Percentiles rank a stretch among this genome's conserved stretches.
These are phyloP conservation scores for Asterophora lycoperdoides DNA, from an alignment of 768 basidiomycete genomes.

Conservation along the genomic window DNA sequence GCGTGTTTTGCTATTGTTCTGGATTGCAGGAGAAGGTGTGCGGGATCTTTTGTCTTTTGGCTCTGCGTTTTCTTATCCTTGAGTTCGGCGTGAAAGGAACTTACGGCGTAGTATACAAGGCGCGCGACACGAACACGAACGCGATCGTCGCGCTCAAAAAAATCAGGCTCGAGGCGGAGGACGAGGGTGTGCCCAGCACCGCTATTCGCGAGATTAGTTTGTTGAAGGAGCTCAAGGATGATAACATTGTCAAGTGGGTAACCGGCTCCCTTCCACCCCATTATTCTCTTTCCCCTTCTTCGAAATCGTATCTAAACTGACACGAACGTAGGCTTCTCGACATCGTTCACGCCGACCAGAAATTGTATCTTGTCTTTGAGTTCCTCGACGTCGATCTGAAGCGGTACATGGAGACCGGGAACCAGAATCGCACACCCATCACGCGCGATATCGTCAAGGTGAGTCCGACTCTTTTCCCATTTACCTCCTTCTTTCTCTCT, in stretches of 20 bases:
- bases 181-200: slow-evolving; percentile 97
- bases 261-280: not conserved
- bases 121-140: slow-evolving; percentile 73
- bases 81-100: slow-evolving; percentile 57
- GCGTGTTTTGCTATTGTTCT: not conserved
- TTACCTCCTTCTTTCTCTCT: no score
- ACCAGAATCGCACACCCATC: slow-evolving; percentile 66
- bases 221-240: slow-evolving; percentile 93
- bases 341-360: slow-evolving; percentile 95
- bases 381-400: slow-evolving; percentile 97
- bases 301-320: not conserved
- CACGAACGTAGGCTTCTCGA: slow-evolving; percentile 70
- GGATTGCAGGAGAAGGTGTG: slow-evolving; percentile 47
- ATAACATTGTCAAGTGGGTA: slow-evolving; percentile 86
- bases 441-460: slow-evolving; percentile 78
- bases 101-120: slow-evolving; percentile 98
- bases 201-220: slow-evolving; percentile 98
- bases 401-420: slow-evolving; percentile 91
- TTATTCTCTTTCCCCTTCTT: not conserved
- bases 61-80: slow-evolving; percentile 8
- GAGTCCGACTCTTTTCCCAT: slow-evolving; percentile 19
- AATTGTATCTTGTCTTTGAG: slow-evolving; percentile 97
- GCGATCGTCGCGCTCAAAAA: slow-evolving; percentile 96
- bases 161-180: slow-evolving; percentile 96
- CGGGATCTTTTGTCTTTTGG: slow-evolving; percentile 15